Evolutionary conservation across 129 eudicot genomes (phyloP).

Genomic region (Mikania micrantha): DNA sequence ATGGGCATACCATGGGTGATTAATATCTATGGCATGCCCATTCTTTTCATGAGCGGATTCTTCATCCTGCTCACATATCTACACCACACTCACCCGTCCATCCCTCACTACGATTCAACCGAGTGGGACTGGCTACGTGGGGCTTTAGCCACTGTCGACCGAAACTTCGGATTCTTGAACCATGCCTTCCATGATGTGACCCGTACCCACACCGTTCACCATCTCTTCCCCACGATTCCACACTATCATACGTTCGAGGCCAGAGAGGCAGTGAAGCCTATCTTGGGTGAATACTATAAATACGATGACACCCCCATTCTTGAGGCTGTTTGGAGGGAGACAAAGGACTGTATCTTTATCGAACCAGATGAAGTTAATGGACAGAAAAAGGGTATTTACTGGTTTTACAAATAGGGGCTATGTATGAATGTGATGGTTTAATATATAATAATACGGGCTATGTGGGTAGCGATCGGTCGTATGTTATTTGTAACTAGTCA

Average conservation of each 20-base stretch:
- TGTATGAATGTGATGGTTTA: background rate
- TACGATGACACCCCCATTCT: conserved; percentile 20
- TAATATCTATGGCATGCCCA: conserved; percentile 26
- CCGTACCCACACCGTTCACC: conserved; percentile 27
- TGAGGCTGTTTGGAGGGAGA: conserved; percentile 30
- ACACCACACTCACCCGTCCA: conserved; percentile 31
- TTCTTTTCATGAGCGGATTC: conserved; percentile 24
- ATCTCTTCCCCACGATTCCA: conserved; percentile 30
- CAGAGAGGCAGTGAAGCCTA: conserved; percentile 23
- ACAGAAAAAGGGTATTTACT: conserved; percentile 25
- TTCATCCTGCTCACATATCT: conserved; percentile 23
- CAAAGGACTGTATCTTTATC: conserved; percentile 32
- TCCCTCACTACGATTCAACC: conserved; percentile 29
- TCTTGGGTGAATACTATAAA: conserved; percentile 26
- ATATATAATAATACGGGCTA: background rate
- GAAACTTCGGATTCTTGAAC: conserved; percentile 31
- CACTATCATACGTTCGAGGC: conserved; percentile 33
- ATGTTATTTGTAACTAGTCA: background rate
- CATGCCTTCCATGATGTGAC: conserved; percentile 25
- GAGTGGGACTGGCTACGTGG: conserved; percentile 39
- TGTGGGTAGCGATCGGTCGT: background rate
- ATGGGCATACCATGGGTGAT: conserved; percentile 25
- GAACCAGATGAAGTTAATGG: conserved; percentile 22
- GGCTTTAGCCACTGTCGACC: conserved; percentile 29
- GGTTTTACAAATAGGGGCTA: conserved; percentile 21